Evolutionary conservation across 208 protist genomes (phyloP).

Genomic region (Acanthamoeba comandoni): DNA sequence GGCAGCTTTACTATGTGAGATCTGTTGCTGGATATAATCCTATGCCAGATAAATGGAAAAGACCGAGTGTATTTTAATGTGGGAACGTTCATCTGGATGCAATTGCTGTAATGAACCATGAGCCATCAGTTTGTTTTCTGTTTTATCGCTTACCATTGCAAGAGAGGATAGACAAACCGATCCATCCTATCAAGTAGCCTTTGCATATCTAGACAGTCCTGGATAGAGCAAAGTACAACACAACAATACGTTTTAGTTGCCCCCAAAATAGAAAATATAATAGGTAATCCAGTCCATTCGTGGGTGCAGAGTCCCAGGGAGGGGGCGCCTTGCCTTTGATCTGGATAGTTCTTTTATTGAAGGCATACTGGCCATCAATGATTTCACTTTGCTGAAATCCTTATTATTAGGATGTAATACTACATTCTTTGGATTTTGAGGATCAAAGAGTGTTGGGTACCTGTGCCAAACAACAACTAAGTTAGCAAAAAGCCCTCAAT

Average conservation of each 20-base stretch:
- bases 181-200: conserved; percentile 56
- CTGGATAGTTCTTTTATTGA: neutral
- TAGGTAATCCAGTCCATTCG: no score
- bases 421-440: conserved; percentile 8
- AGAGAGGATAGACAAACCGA: conserved; percentile 74
- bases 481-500: conserved; percentile 13
- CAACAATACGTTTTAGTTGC: no score
- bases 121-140: no score
- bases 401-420: conserved; percentile 14
- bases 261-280: no score
- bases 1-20: conserved; percentile 80
- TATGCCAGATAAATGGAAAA: conserved; percentile 14
- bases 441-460: conserved; percentile 5
- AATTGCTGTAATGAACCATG: no score
- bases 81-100: conserved; percentile 1
- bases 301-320: neutral
- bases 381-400: neutral
- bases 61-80: neutral
- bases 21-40: conserved; percentile 59
- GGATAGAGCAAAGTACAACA: neutral
- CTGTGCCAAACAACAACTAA: neutral
- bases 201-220: conserved; percentile 1
- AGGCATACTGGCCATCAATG: conserved; percentile 10
- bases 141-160: conserved; percentile 77
- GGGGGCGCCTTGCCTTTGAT: neutral